Evolutionary conservation across 2,329 filamentous ascomycete genomes (phyloP).

Genomic region (Colletotrichum magnum): DNA sequence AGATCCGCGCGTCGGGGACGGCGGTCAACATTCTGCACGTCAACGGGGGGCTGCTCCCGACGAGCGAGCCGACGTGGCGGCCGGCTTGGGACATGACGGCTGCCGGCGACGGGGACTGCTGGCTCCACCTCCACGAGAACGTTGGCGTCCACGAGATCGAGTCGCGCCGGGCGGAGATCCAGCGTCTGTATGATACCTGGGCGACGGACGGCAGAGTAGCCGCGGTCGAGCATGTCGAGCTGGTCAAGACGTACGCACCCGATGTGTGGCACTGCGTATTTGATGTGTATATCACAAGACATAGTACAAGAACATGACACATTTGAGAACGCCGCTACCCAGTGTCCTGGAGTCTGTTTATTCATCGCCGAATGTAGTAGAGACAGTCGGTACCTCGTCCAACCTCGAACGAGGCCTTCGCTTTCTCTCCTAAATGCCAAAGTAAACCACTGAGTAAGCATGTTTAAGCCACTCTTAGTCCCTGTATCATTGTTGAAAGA

Average conservation of each 20-base stretch:
- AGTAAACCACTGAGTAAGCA: neutral
- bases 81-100: constrained; percentile 62
- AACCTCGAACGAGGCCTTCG: too few species aligned
- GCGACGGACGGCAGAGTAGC: constrained; percentile 46
- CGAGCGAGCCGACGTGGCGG: constrained; percentile 68
- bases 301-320: constrained; percentile 36
- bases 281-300: constrained; percentile 66
- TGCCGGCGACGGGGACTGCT: constrained; percentile 54
- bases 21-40: constrained; percentile 68
- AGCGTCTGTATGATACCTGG: constrained; percentile 61
- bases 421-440: neutral
- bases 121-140: constrained; percentile 79
- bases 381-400: too few species aligned
- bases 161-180: constrained; percentile 61
- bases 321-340: too few species aligned
- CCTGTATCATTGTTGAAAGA: constrained; percentile 26
- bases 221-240: constrained; percentile 70
- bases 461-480: constrained; percentile 1
- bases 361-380: too few species aligned
- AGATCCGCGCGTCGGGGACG: constrained; percentile 48
- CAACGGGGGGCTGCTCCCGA: constrained; percentile 75
- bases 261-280: constrained; percentile 80
- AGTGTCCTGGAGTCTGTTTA: too few species aligned
- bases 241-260: constrained; percentile 79
- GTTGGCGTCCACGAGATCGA: constrained; percentile 69